Evolutionary conservation across 306 rosid species (phyloP), one percentile per base, ranked within the genome.

Genomic region (Purshia tridentata): DNA sequence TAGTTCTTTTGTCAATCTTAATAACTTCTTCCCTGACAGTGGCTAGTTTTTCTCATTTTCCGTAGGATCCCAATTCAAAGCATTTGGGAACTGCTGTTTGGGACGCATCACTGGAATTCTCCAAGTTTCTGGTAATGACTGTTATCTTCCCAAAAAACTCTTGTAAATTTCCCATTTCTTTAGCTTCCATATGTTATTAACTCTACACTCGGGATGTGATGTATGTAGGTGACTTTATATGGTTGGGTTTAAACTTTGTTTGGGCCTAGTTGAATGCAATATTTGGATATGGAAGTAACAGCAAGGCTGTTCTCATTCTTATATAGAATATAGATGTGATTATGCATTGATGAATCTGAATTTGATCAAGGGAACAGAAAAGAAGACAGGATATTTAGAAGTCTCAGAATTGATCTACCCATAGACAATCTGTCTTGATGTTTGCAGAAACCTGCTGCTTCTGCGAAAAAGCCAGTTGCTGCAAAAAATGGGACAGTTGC

Each of bases 21-120:
- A 48, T 60, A n/a, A 62, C 39, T 54, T 79, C 44, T 62, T 79
- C 22, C 54, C 65, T 84, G 73, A 82, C 72, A 4, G 47, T 65
- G 77, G 61, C 15, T 53, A 39, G 67, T 71, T 65, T 42, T 75
- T 77, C 52, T 73, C 29, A n/a, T 59, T 80, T 55, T 70, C 69
- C 47, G 8, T 40, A 93, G 98, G 97, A 91, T 81, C 98, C 97
- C 23, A 93, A 93, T 80, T 89, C 98, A 59, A 91, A 91, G 86
- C 97, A 93, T 86, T 77, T 89, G 63, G 98, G 96, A 76, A 93
- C 98, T 57, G 91, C 98, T 1, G 94, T 93, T 42, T 93, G 98
- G 98, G 97, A 93, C 81, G 97, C 98, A 23, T 93, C 98, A 78
- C 91, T 93, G 72, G 98, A 89, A 14, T 89, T 93, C 55, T 84